These are phyloP conservation scores for Chernovozyma sophiae-reginae DNA, from an alignment of 1,139 yeast species.

Conservation along the genomic window DNA sequence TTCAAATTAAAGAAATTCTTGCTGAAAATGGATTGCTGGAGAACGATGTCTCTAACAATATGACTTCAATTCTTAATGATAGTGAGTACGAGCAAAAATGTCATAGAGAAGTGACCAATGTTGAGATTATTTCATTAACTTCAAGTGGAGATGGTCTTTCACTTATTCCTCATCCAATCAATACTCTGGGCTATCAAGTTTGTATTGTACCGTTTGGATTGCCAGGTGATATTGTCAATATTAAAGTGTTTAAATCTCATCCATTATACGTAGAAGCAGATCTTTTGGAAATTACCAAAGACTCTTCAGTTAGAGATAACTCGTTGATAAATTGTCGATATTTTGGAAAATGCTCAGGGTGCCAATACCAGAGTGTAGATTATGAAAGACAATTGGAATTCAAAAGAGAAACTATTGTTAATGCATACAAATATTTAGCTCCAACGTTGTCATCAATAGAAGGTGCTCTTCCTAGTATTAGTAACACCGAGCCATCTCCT, in stretches of 20 bases:
- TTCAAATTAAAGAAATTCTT: slow-evolving; percentile 65
- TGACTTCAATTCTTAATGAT: slow-evolving; percentile 61
- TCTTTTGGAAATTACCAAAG: slow-evolving; percentile 46
- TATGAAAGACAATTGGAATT: slow-evolving; percentile 69
- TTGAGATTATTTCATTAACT: slow-evolving; percentile 53
- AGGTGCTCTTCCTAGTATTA: slow-evolving; percentile 52
- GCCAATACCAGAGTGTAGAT: slow-evolving; percentile 81
- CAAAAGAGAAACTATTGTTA: slow-evolving; percentile 69
- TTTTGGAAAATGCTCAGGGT: slow-evolving; percentile 63
- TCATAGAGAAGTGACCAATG: slow-evolving; percentile 57
- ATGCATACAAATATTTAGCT: slow-evolving; percentile 82
- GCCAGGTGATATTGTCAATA: slow-evolving; percentile 75
- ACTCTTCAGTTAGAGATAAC: slow-evolving; percentile 49
- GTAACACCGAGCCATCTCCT: slow-evolving; percentile 76
- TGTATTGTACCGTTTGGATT: slow-evolving; percentile 78
- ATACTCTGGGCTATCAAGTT: slow-evolving; percentile 32
- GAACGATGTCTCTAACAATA: slow-evolving; percentile 56
- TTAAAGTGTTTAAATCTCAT: slow-evolving; percentile 75
- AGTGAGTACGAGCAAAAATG: slow-evolving; percentile 45
- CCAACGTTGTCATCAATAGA: slow-evolving; percentile 32
- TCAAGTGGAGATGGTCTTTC: slow-evolving; percentile 84
- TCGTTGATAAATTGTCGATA: slow-evolving; percentile 42
- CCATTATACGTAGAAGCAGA: slow-evolving; percentile 76
- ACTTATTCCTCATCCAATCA: slow-evolving; percentile 54
- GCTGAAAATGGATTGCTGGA: slow-evolving; percentile 37